Percentiles rank a stretch among this genome's conserved stretches.
Evolutionary conservation across 257 asterid genomes (phyloP).

Genomic region (Nicotiana tomentosiformis): DNA sequence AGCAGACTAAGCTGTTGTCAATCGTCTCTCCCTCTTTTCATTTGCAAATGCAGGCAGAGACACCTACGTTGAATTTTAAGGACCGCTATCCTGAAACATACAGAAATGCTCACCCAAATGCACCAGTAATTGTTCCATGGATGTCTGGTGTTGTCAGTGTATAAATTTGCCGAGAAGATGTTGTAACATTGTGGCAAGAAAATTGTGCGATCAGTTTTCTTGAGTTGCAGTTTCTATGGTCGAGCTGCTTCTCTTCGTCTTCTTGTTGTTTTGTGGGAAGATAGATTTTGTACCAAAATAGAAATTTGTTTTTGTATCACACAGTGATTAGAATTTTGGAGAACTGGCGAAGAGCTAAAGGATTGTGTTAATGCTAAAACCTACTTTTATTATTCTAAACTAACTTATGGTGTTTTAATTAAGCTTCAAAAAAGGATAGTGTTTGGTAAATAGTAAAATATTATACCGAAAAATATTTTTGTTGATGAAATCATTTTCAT

Average conservation of each 20-base stretch:
- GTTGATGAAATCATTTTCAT: not conserved
- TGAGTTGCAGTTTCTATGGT: conserved; percentile 1
- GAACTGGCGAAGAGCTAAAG: not conserved
- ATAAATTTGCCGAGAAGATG: conserved; percentile 17
- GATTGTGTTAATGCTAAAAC: not conserved
- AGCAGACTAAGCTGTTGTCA: not conserved
- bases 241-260: conserved; percentile 1
- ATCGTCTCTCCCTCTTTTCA: not conserved
- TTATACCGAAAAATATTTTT: not conserved
- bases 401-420: not conserved
- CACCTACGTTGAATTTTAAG: conserved; percentile 65
- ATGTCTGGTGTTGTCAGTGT: conserved; percentile 59
- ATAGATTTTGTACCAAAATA: not conserved
- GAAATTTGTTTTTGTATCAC: not conserved
- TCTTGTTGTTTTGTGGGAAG: not conserved
- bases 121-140: conserved; percentile 83
- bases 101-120: conserved; percentile 64
- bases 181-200: not conserved
- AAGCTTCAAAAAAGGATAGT: not conserved
- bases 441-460: not conserved
- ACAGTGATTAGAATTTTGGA: not conserved
- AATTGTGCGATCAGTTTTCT: not conserved
- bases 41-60: conserved; percentile 55
- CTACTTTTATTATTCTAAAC: not conserved
- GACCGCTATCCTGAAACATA: conserved; percentile 66